These are phyloP conservation scores for Neopestalotiopsis rosae DNA, from an alignment of 2,329 filamentous ascomycete species.

Conservation along the genomic window DNA sequence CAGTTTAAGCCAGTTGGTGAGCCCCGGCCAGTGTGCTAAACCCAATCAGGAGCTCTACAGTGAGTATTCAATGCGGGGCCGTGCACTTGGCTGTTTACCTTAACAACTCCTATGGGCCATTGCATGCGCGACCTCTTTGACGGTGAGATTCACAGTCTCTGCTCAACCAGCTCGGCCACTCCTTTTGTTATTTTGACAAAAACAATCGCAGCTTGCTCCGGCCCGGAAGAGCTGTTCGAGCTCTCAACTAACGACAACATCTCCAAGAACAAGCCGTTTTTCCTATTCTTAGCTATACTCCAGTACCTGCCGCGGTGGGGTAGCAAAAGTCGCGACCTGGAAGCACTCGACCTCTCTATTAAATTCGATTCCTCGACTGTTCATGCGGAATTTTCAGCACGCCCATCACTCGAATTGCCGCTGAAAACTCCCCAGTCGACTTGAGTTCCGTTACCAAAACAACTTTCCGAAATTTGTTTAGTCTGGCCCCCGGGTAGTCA, in stretches of 20 bases:
- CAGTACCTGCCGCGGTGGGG: background rate
- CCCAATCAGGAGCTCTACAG: background rate
- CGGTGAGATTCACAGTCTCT: background rate
- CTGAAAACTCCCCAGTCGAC: background rate
- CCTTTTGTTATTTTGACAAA: background rate
- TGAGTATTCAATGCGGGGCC: constrained; percentile 1
- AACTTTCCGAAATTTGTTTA: background rate
- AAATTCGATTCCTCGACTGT: background rate
- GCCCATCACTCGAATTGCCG: background rate
- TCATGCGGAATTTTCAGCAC: background rate
- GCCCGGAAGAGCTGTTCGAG: background rate
- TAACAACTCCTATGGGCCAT: background rate
- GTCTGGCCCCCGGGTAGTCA: background rate
- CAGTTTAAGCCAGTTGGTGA: background rate
- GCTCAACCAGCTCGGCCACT: background rate
- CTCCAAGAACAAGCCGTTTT: background rate
- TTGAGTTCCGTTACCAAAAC: background rate
- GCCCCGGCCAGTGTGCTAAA: background rate
- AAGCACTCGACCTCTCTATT: background rate
- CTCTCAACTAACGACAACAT: background rate
- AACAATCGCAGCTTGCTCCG: background rate
- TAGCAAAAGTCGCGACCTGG: background rate
- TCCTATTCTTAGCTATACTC: background rate
- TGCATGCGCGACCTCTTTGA: background rate
- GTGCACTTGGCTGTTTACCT: constrained; percentile 4